Percentiles rank a stretch among this genome's conserved stretches.
phyloP scores from a whole-genome alignment of 345 rosid species.

The Citrus unshiu region DNA sequence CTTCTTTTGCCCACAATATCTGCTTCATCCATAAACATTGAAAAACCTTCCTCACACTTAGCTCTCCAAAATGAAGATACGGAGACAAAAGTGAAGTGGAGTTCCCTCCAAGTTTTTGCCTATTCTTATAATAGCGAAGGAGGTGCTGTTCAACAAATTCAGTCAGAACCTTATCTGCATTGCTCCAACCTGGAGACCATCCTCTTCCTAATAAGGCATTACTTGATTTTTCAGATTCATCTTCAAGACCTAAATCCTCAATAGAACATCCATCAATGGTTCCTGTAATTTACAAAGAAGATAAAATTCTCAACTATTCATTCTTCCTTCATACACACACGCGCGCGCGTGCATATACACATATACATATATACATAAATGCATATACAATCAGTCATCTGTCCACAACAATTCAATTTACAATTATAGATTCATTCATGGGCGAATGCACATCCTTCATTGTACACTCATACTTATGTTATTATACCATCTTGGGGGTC shows the following conservation, averaged over 20 bases:
- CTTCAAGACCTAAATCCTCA: constrained; percentile 76
- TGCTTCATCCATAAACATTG: constrained; percentile 67
- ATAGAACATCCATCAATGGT: constrained; percentile 48
- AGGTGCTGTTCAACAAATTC: constrained; percentile 71
- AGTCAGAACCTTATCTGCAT: constrained; percentile 63
- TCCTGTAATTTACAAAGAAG: constrained; percentile 35
- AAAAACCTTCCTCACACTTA: constrained; percentile 84
- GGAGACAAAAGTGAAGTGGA: constrained; percentile 84
- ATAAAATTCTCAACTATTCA: neutral
- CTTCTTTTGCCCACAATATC: constrained; percentile 71
- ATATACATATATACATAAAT: neutral
- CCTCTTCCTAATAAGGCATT: constrained; percentile 82
- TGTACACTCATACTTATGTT: neutral
- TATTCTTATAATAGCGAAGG: constrained; percentile 48
- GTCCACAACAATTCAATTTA: neutral
- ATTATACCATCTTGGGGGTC: neutral
- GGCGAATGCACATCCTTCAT: neutral
- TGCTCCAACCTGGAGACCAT: constrained; percentile 95
- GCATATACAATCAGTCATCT: neutral
- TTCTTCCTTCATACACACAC: neutral
- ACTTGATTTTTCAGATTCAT: constrained; percentile 79
- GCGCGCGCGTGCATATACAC: too few relatives aligned
- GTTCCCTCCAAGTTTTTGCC: constrained; percentile 55
- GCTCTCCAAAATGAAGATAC: constrained; percentile 87
- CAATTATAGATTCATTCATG: neutral